Conservation (phyloP, 371 early-diverging fungal species). For the Mortierella sp. region DNA sequence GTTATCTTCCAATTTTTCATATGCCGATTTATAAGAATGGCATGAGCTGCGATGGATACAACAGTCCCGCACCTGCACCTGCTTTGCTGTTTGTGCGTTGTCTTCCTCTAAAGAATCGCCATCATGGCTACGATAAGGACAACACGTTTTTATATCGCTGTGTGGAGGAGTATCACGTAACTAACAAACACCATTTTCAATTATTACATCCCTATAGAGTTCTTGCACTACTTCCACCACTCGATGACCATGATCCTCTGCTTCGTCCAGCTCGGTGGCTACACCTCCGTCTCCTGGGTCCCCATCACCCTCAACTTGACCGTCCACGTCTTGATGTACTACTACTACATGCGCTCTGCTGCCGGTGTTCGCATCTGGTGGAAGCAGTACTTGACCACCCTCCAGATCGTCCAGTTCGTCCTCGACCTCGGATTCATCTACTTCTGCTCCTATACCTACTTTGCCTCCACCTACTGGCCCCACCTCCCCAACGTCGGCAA, state of each 20-base stretch:
- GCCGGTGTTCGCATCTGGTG: constrained; percentile 91
- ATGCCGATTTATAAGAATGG: constrained; percentile 4
- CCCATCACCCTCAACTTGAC: constrained; percentile 86
- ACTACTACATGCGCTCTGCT: constrained; percentile 92
- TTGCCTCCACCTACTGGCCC: constrained; percentile 78
- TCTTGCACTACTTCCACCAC: constrained; percentile 94
- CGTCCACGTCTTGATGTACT: constrained; percentile 95
- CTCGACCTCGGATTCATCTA: constrained; percentile 85
- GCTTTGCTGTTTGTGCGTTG: not conserved
- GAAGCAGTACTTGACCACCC: constrained; percentile 92
- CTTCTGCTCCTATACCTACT: constrained; percentile 87
- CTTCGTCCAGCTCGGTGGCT: constrained; percentile 85
- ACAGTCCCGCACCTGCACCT: not conserved
- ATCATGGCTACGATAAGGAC: not conserved
- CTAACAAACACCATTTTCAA: not conserved
- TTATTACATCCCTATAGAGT: constrained; percentile 61
- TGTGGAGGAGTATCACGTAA: not conserved
- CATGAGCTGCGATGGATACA: not conserved
- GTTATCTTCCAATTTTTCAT: constrained; percentile 9
- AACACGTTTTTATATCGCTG: not conserved
- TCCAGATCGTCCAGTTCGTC: constrained; percentile 93
- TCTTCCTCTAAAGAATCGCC: constrained; percentile 1
- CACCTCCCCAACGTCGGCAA: constrained; percentile 79
- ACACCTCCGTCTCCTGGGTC: constrained; percentile 87
- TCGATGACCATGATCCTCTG: constrained; percentile 92